phyloP scores from a whole-genome alignment of 1,284 basidiomycete species.

The Sporisorium scitamineum region DNA sequence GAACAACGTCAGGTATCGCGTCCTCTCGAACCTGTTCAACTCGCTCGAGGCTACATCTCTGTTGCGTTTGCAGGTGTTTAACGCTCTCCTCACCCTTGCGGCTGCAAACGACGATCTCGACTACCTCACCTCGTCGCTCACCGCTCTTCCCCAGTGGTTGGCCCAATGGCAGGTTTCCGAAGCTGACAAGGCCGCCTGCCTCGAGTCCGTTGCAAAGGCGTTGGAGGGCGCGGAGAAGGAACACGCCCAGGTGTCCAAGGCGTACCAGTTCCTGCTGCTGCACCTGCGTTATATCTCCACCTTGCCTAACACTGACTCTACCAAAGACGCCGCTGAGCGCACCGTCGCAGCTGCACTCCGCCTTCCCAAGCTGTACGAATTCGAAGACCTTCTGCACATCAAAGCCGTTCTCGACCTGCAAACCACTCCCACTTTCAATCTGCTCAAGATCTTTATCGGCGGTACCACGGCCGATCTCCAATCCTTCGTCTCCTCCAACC shows the following conservation, averaged over 20 bases:
- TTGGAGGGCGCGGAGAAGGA: constrained; percentile 57
- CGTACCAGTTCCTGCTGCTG: constrained; percentile 61
- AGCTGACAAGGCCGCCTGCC: constrained; percentile 51
- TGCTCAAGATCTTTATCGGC: constrained; percentile 64
- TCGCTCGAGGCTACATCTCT: constrained; percentile 52
- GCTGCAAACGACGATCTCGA: constrained; percentile 65
- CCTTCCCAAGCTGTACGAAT: constrained; percentile 64
- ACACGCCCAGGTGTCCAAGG: constrained; percentile 48
- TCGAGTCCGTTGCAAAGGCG: constrained; percentile 55
- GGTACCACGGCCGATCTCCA: constrained; percentile 53
- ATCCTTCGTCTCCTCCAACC: constrained; percentile 38
- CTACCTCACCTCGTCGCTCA: constrained; percentile 55
- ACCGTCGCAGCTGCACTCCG: constrained; percentile 61
- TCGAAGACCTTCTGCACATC: constrained; percentile 62
- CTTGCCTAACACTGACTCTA: constrained; percentile 4
- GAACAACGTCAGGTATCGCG: constrained; percentile 55
- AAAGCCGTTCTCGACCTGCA: constrained; percentile 53
- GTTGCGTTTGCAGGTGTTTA: constrained; percentile 57
- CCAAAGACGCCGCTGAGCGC: constrained; percentile 53
- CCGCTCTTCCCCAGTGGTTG: constrained; percentile 61
- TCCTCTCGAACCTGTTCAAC: constrained; percentile 68
- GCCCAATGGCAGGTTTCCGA: constrained; percentile 61
- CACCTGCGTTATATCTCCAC: constrained; percentile 64
- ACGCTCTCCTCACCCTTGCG: constrained; percentile 57
- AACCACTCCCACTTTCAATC: constrained; percentile 39